Evolutionary conservation across 345 rosid genomes (phyloP).

Genomic region (Lenwebbia sp.): DNA sequence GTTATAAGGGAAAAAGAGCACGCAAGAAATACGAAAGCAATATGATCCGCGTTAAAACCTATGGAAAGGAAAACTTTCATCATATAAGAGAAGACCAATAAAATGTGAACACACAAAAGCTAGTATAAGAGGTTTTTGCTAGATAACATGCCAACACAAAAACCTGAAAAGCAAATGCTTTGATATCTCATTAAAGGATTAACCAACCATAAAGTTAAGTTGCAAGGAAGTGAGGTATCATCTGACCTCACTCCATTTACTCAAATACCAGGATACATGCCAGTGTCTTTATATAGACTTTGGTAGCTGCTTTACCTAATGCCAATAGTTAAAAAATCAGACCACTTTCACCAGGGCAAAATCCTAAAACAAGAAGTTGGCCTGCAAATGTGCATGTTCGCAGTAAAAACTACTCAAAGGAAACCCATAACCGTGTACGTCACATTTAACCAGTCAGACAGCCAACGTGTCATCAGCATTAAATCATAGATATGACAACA

Average conservation of each 20-base stretch:
- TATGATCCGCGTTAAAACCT: neutral
- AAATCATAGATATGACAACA: neutral
- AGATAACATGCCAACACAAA: neutral
- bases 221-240: neutral
- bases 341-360: neutral
- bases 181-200: neutral
- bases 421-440: neutral
- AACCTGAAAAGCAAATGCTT: neutral
- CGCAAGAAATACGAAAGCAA: neutral
- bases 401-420: neutral
- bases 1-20: neutral
- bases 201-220: neutral
- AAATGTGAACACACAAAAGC: neutral
- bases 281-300: neutral
- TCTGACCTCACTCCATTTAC: neutral
- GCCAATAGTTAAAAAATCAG: neutral
- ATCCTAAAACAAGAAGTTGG: neutral
- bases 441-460: neutral
- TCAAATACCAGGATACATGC: neutral
- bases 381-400: neutral
- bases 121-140: neutral
- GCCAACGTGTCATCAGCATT: neutral
- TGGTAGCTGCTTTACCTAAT: neutral
- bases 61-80: neutral
- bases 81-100: neutral